Base-by-base conservation (phyloP, 1,284 basidiomycete species). In the Rhodofomes roseus region DNA sequence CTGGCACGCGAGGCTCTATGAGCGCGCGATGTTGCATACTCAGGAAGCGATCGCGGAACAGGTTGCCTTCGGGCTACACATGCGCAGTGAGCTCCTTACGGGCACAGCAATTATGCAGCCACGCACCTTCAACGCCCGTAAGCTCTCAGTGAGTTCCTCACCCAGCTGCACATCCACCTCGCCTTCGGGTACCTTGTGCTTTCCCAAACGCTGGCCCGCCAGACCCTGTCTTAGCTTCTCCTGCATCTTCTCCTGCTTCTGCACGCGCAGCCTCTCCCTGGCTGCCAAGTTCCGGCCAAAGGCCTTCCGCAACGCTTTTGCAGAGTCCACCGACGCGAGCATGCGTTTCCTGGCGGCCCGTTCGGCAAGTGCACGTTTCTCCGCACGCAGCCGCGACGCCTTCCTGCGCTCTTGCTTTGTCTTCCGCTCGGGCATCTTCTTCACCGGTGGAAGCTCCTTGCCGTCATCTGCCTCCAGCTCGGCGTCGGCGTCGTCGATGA, bases 11-110 rank as follows among this genome's bases (percentile, higher is more conserved):
- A 7, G 92, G 90, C 68, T 94, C 92, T 31, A 92, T 76, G 40
- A 92, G 76, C 0, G 88, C 91, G 23, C 92, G 81, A 57, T 91
- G 86, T 66, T 95, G 92, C 73, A 93, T 73, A 67, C 84, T 93
- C 46, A 90, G 73, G 78, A 95, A 96, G 2, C 95, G 84, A 71
- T 97, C 95, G 48, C 87, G 84, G 82, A 96, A 97, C 27, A 96
- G 75, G 72, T 96, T 97, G 34, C 95, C 95, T 76, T 97, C 95
- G 20, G 93, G 91, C 92, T 95, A 62, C 16, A 43, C 31, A 52
- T 57, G 46, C 9, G 22, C 37, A 25, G 55, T 59, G 9, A 60
- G 34, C 48, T 29, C 29, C 46, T 62, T 57, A 54, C n/a, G 22
- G 9, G 44, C 53, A 54, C 43, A 36, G 22, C n/a, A 8, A 20